Conservation (phyloP, 1,284 basidiomycete genomes). For the Austroboletus niveus region DNA sequence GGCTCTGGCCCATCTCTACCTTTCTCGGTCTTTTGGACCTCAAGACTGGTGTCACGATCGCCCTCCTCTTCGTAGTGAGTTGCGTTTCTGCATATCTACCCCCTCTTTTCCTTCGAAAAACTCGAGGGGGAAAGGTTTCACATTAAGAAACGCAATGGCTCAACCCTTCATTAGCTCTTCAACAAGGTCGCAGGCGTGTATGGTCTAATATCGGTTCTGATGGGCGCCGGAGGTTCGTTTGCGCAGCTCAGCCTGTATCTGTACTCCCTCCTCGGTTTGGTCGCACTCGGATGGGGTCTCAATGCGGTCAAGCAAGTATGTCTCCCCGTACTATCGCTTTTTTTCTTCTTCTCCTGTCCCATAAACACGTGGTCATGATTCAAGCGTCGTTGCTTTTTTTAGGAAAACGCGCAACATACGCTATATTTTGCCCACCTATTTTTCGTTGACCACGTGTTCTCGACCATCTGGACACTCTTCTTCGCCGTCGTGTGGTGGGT, state of each 20-base stretch:
- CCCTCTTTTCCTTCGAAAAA: neutral
- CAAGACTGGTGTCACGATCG: conserved; percentile 85
- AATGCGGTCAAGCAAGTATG: conserved; percentile 79
- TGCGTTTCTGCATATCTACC: conserved; percentile 1
- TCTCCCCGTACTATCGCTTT: conserved; percentile 4
- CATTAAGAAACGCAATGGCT: conserved; percentile 2
- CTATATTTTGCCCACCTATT: conserved; percentile 93
- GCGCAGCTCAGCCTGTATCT: conserved; percentile 91
- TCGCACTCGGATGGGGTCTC: conserved; percentile 86
- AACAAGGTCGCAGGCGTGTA: conserved; percentile 99
- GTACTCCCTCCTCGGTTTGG: conserved; percentile 85
- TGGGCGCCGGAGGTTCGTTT: conserved; percentile 82
- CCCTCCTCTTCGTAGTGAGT: conserved; percentile 82
- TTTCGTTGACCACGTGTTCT: conserved; percentile 88
- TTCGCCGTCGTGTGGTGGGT: conserved; percentile 92
- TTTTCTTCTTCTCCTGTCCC: neutral
- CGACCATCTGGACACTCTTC: conserved; percentile 88
- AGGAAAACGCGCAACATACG: conserved; percentile 86
- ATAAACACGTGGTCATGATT: neutral
- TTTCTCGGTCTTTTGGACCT: conserved; percentile 85
- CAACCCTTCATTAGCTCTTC: conserved; percentile 58
- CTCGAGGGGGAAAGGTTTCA: neutral
- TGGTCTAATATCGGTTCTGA: conserved; percentile 89
- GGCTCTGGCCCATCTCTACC: conserved; percentile 75
- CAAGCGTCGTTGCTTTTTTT: neutral